Evolutionary conservation across 2,329 filamentous ascomycete genomes (phyloP).

Genomic region (Tolypocladium endophyticum): DNA sequence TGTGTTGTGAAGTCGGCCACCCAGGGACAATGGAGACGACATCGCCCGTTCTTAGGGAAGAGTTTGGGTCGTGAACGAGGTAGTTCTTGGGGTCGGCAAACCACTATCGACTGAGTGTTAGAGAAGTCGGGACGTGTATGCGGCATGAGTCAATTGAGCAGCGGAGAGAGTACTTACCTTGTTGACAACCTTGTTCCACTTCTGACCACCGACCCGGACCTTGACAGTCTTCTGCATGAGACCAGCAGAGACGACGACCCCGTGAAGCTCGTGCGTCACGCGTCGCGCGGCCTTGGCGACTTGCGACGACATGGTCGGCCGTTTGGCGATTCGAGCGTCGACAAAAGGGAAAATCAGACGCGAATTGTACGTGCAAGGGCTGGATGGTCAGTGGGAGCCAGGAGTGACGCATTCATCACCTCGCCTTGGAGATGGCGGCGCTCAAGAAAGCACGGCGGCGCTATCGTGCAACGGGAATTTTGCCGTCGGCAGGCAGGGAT

Average conservation of each 20-base stretch:
- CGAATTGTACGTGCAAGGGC: background rate
- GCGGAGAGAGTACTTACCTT: conserved; percentile 43
- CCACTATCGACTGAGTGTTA: conserved; percentile 21
- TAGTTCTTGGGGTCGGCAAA: conserved; percentile 55
- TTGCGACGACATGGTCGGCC: conserved; percentile 25
- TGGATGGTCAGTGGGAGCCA: background rate
- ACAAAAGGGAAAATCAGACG: background rate
- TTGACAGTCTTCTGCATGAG: conserved; percentile 72
- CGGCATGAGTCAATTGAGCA: background rate
- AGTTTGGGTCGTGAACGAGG: conserved; percentile 69
- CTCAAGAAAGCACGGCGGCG: background rate
- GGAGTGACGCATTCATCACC: background rate
- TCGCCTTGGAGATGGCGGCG: background rate
- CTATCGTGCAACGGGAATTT: background rate
- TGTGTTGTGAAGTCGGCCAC: conserved; percentile 53
- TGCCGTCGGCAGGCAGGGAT: background rate
- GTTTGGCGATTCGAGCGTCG: background rate
- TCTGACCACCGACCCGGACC: conserved; percentile 59
- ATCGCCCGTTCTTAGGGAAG: conserved; percentile 63
- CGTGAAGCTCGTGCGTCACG: conserved; percentile 43
- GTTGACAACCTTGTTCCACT: conserved; percentile 62
- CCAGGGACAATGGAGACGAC: conserved; percentile 61
- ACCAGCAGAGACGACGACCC: conserved; percentile 68
- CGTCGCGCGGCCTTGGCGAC: conserved; percentile 30
- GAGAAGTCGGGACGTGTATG: background rate